Evolutionary conservation across 257 asterid genomes (phyloP), one percentile per base, ranked within the genome.

Genomic region (Rauvolfia tetraphylla): DNA sequence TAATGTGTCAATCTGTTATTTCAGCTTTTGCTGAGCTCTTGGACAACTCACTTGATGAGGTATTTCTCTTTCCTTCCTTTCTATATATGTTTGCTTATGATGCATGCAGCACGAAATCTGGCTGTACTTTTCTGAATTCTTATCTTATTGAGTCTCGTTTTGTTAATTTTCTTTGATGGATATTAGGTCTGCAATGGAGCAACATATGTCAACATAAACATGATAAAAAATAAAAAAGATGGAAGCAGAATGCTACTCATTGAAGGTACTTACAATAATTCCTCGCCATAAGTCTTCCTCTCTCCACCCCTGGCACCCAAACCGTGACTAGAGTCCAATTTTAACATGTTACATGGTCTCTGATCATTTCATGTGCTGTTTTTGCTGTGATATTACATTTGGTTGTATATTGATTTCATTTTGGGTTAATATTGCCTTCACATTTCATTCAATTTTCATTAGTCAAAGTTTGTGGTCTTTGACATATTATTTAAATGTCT

Each of bases 1-100:
- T 29, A 31, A 75, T 71, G 53, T 76, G 71, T 77, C 56, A 67
- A 76, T 80, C 49, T 81, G 23, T 29, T 78, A 68, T 77, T 90
- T 68, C 93, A 95, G 98, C 96, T 77, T 90, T 95, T 84, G 98
- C 99, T 3, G 99, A 92, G 90, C 99, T 95, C 49, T 70, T 95
- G 84, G 99, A 95, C 84, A 95, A 95, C 76, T 75, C 99, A 38
- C 75, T 95, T 78, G 99, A 92, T 80, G 99, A 95, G 93, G 98
- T 92, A 81, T 74, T 38, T 39, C 31, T 25, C 57, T 10, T 58
- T 34, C 10, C 22, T 2, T 39, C 27, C 42, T 75, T 33, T 61
- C 56, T 63, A n/a, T n/a, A n/a, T n/a, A n/a, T 58, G 33, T 56
- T 72, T 63, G 51, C 58, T 66, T 15, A 29, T 9, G 7, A 4